phyloP scores from a whole-genome alignment of 2,329 filamentous ascomycete species.

The Parafenestella ontariensis region DNA sequence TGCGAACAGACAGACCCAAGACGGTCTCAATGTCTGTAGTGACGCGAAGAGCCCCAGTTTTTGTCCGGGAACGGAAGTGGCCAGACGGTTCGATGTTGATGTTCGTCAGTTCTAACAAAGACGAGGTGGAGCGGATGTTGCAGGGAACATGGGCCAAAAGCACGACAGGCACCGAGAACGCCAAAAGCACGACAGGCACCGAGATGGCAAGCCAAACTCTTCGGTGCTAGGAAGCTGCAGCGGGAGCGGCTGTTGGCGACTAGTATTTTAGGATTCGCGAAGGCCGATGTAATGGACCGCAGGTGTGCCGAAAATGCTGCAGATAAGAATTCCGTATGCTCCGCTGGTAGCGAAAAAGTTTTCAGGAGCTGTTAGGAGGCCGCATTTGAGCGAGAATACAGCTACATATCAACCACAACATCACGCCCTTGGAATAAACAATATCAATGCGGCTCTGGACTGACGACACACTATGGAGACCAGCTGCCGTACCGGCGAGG shows the following conservation, averaged over 20 bases:
- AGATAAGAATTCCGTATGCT: slow-evolving; percentile 17
- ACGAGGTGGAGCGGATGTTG: slow-evolving; percentile 28
- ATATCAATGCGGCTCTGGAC: slow-evolving; percentile 19
- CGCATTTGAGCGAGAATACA: slow-evolving; percentile 13
- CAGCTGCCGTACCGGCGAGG: slow-evolving; percentile 22
- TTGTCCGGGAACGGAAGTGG: slow-evolving; percentile 28
- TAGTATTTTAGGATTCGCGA: slow-evolving; percentile 21
- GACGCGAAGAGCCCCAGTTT: slow-evolving; percentile 30
- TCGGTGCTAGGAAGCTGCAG: slow-evolving; percentile 22
- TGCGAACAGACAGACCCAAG: slow-evolving; percentile 15
- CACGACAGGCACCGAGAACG: slow-evolving; percentile 9
- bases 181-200: slow-evolving; percentile 26
- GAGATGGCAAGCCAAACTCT: slow-evolving; percentile 20
- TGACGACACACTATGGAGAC: slow-evolving; percentile 31
- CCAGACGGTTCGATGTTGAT: slow-evolving; percentile 43
- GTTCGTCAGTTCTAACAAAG: slow-evolving; percentile 37
- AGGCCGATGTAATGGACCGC: slow-evolving; percentile 15
- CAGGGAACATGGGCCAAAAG: slow-evolving; percentile 30
- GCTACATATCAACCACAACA: background rate
- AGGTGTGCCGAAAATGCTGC: slow-evolving; percentile 15
- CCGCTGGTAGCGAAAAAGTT: slow-evolving; percentile 16
- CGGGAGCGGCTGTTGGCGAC: slow-evolving; percentile 38
- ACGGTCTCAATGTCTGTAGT: slow-evolving; percentile 21
- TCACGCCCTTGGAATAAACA: background rate
- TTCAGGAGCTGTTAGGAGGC: slow-evolving; percentile 3